Evolutionary conservation across 768 basidiomycete species (phyloP).

Genomic region (Tricholoma terreum): DNA sequence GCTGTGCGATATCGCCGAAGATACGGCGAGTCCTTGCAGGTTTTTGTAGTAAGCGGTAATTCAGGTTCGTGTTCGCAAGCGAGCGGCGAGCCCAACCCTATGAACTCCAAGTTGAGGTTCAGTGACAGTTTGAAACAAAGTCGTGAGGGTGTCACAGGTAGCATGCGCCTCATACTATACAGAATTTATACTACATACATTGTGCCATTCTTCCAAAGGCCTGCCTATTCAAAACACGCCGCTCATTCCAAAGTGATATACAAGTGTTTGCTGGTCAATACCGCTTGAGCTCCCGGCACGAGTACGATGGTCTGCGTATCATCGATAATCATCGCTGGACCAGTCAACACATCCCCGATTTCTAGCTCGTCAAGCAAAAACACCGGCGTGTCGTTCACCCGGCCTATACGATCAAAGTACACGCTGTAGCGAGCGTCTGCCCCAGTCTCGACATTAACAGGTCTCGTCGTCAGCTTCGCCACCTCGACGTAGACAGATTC

Average conservation of each 20-base stretch:
- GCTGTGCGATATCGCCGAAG: too few species aligned
- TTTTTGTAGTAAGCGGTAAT: too few species aligned
- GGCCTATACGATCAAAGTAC: conserved; percentile 79
- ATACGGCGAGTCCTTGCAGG: too few species aligned
- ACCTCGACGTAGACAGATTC: conserved; percentile 78
- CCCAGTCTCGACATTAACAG: conserved; percentile 37
- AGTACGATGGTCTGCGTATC: conserved; percentile 94
- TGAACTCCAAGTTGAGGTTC: too few species aligned
- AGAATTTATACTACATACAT: not conserved
- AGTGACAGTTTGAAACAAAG: too few species aligned
- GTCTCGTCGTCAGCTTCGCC: conserved; percentile 42
- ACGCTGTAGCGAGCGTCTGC: conserved; percentile 60
- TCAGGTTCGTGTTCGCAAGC: too few species aligned
- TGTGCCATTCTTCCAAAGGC: not conserved
- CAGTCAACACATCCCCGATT: conserved; percentile 69
- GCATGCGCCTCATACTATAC: too few species aligned
- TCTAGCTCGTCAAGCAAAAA: conserved; percentile 64
- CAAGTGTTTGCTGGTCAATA: conserved; percentile 69
- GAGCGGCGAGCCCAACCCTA: too few species aligned
- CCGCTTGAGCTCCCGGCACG: conserved; percentile 65
- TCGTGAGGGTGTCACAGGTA: too few species aligned
- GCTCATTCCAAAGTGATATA: conserved; percentile 43
- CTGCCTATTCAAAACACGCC: not conserved
- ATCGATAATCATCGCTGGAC: conserved; percentile 94
- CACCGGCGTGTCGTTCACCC: conserved; percentile 78